These are phyloP conservation scores for Inga laurina DNA, from an alignment of 306 rosid genomes.

Conservation along the genomic window DNA sequence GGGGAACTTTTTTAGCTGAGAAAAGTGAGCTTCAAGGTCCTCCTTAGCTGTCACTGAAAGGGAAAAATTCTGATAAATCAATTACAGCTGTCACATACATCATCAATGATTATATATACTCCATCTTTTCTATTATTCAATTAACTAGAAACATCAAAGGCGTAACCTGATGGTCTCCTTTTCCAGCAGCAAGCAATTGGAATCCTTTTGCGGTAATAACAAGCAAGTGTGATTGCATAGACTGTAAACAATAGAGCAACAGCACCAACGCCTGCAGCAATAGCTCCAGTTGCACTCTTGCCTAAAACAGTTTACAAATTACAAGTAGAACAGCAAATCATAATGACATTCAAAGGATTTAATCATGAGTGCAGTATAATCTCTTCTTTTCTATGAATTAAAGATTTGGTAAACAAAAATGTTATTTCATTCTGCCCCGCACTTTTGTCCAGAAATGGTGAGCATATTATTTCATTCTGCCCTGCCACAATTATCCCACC, in stretches of 20 bases:
- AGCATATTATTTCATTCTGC: too few species aligned
- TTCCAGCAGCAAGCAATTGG: constrained; percentile 31
- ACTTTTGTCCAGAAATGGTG: not conserved
- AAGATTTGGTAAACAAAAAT: not conserved
- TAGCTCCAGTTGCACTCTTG: constrained; percentile 52
- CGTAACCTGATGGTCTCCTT: constrained; percentile 55
- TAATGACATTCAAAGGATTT: not conserved
- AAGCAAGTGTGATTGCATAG: constrained; percentile 69
- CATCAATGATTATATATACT: not conserved
- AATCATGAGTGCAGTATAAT: not conserved
- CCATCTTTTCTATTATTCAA: constrained; percentile 9
- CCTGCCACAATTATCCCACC: too few species aligned
- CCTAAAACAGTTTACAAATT: constrained; percentile 39
- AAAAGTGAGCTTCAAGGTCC: constrained; percentile 31
- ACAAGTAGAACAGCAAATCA: not conserved
- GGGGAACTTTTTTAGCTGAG: constrained; percentile 32
- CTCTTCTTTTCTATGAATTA: not conserved
- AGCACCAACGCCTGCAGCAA: constrained; percentile 85
- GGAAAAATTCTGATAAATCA: constrained; percentile 6
- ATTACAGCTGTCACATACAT: constrained; percentile 4
- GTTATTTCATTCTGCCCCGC: not conserved
- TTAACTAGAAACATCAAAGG: constrained; percentile 78
- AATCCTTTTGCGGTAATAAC: not conserved
- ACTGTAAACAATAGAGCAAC: constrained; percentile 70
- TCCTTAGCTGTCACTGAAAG: constrained; percentile 17